A percentile compares a stretch with the other conserved stretches of the same genome.
phyloP scores from a whole-genome alignment of 306 rosid genomes.

The Castanospermum australe region DNA sequence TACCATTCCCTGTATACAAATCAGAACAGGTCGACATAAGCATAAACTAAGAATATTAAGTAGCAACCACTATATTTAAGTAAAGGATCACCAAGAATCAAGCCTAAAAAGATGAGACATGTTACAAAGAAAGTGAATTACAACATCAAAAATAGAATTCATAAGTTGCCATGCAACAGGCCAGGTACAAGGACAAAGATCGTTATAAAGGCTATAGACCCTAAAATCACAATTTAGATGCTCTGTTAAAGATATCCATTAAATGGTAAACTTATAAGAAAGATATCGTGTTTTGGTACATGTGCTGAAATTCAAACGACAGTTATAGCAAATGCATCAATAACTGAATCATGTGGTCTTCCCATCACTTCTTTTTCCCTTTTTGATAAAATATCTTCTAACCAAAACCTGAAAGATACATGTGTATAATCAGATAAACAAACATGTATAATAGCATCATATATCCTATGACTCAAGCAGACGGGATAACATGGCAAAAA shows the following conservation, averaged over 20 bases:
- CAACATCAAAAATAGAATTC: not conserved
- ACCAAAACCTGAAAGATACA: constrained; percentile 1
- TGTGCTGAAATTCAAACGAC: not conserved
- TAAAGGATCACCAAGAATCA: not conserved
- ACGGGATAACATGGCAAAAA: not conserved
- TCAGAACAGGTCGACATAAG: not conserved
- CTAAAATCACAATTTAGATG: not conserved
- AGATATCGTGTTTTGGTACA: not conserved
- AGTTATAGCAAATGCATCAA: not conserved
- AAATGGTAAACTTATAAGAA: not conserved
- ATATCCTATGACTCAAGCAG: not conserved
- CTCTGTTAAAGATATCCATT: not conserved
- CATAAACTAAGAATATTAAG: not conserved
- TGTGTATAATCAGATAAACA: not conserved
- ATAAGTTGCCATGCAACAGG: not conserved
- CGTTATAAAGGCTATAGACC: not conserved
- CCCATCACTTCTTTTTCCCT: not conserved
- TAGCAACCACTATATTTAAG: not conserved
- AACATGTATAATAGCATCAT: not conserved
- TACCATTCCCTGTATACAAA: not conserved
- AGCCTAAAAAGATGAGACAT: not conserved
- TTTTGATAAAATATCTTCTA: not conserved
- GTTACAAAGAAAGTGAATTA: not conserved
- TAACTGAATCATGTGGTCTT: not conserved
- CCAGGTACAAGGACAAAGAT: not conserved